These are phyloP conservation scores for Gentiana straminea DNA, from an alignment of 257 asterid species.

Conservation along the genomic window DNA sequence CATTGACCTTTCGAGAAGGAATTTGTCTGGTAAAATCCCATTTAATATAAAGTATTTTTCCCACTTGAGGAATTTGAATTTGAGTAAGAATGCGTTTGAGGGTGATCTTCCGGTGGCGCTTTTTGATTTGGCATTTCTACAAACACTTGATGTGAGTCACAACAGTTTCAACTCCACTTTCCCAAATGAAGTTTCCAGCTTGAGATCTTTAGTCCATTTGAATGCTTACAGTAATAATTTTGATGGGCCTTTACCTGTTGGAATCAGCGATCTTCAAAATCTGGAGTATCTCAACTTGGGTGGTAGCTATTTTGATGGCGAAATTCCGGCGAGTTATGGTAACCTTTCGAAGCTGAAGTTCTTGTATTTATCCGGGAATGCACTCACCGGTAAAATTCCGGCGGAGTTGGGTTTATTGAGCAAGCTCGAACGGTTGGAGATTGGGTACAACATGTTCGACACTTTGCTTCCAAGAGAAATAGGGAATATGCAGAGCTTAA, in stretches of 20 bases:
- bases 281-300: slow-evolving; percentile 85
- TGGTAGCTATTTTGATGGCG: slow-evolving; percentile 71
- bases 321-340: slow-evolving; percentile 55
- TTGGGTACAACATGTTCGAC: slow-evolving; percentile 56
- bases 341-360: slow-evolving; percentile 29
- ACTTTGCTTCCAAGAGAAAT: slow-evolving; percentile 46
- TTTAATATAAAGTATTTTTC: slow-evolving; percentile 29
- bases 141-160: slow-evolving; percentile 55
- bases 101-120: slow-evolving; percentile 48
- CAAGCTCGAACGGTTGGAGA: slow-evolving; percentile 51
- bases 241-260: slow-evolving; percentile 57
- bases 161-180: slow-evolving; percentile 60
- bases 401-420: slow-evolving; percentile 32
- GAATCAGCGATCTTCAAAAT: slow-evolving; percentile 26
- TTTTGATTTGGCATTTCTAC: slow-evolving; percentile 46
- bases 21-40: slow-evolving; percentile 64
- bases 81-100: slow-evolving; percentile 57
- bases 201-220: slow-evolving; percentile 35
- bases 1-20: slow-evolving; percentile 56
- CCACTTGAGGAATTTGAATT: slow-evolving; percentile 45
- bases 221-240: slow-evolving; percentile 75
- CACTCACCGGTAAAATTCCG: slow-evolving; percentile 54
- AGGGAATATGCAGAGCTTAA: slow-evolving; percentile 27
- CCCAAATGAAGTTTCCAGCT: slow-evolving; percentile 48
- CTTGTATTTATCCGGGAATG: slow-evolving; percentile 57